phyloP scores from a whole-genome alignment of 169 alveolate species.

The Plasmodium gonderi region DNA sequence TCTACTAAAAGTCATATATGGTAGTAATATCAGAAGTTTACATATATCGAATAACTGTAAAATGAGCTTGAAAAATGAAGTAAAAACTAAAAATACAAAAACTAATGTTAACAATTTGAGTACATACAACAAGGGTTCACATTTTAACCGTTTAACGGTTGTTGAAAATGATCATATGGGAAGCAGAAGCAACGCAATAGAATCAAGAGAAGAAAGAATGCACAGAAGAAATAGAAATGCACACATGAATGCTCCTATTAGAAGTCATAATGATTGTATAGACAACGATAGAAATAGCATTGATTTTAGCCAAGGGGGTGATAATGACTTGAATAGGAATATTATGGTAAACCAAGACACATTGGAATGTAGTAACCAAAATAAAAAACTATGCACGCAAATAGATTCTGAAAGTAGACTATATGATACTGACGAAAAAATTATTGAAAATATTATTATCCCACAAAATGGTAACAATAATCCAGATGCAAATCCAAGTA shows the following conservation, averaged over 20 bases:
- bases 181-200: background rate
- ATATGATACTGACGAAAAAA: background rate
- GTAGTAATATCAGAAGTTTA: background rate
- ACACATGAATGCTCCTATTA: background rate
- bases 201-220: background rate
- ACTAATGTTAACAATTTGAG: background rate
- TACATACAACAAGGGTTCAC: background rate
- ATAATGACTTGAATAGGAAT: background rate
- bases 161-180: background rate
- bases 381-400: background rate
- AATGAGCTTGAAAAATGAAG: conserved; percentile 18
- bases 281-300: background rate
- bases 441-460: background rate
- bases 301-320: background rate
- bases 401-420: background rate
- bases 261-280: background rate
- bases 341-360: background rate
- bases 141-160: background rate
- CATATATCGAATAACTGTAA: conserved; percentile 16
- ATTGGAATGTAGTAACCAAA: background rate
- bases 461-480: background rate
- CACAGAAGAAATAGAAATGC: background rate
- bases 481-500: background rate
- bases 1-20: background rate
- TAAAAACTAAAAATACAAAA: conserved; percentile 5